Conservation (phyloP, 352 stramenopile genomes). For the Globisporangium orthogonon region DNA sequence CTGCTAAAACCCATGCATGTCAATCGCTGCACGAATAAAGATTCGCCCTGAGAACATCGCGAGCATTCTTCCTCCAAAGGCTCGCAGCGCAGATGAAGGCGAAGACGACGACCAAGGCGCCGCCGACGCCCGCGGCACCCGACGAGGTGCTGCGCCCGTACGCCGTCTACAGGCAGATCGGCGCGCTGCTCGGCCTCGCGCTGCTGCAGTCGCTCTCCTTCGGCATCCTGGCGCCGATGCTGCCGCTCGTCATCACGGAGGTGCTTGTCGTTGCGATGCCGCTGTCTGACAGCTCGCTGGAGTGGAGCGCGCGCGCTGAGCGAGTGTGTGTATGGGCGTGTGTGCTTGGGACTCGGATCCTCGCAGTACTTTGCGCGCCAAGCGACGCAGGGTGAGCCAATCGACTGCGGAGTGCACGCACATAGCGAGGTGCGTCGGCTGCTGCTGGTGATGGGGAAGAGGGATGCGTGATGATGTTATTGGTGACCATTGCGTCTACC, state of each 20-base stretch:
- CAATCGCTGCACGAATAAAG: too few relatives aligned
- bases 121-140: neutral
- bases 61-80: too few relatives aligned
- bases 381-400: slow-evolving; percentile 31
- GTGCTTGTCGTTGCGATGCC: slow-evolving; percentile 11
- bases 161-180: slow-evolving; percentile 24
- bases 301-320: too few relatives aligned
- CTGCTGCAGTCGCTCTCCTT: slow-evolving; percentile 50
- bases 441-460: neutral
- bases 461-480: neutral
- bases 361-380: slow-evolving; percentile 67
- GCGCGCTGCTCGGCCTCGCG: slow-evolving; percentile 34
- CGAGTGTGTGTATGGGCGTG: too few relatives aligned
- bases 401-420: slow-evolving; percentile 49
- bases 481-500: neutral
- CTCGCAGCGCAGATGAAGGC: neutral
- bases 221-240: slow-evolving; percentile 56
- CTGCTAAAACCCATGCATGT: too few relatives aligned
- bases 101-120: neutral
- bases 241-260: slow-evolving; percentile 65
- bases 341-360: too few relatives aligned
- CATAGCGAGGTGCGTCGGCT: slow-evolving; percentile 23
- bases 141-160: slow-evolving; percentile 1
- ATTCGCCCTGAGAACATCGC: too few relatives aligned
- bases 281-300: too few relatives aligned